A percentile compares a stretch with the other conserved stretches of the same genome.
Evolutionary conservation across 306 rosid species (phyloP).

Genomic region (Glycyrrhiza uralensis): DNA sequence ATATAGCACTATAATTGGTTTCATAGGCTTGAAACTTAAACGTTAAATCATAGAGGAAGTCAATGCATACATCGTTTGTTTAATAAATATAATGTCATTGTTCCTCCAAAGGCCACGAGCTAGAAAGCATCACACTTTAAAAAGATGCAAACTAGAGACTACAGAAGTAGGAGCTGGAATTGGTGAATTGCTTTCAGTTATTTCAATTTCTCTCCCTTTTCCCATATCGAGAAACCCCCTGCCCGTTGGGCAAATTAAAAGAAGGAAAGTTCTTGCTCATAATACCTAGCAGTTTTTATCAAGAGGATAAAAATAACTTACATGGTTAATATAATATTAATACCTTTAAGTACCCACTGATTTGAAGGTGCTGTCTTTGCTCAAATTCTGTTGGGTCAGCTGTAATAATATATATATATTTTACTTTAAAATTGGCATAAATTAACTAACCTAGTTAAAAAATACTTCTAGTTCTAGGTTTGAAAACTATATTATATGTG

Average conservation of each 20-base stretch:
- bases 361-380: background rate
- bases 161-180: background rate
- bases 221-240: background rate
- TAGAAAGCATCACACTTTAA: background rate
- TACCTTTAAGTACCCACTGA: background rate
- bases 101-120: background rate
- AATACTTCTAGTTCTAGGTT: too few species aligned
- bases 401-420: background rate
- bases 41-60: conserved; percentile 21
- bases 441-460: too few species aligned
- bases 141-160: conserved; percentile 1
- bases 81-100: background rate
- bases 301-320: background rate
- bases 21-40: background rate
- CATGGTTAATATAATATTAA: background rate
- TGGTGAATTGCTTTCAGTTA: background rate
- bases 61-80: background rate
- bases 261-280: background rate
- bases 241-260: conserved; percentile 17
- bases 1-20: conserved; percentile 4
- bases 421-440: background rate
- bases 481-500: too few species aligned
- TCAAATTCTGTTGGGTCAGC: background rate
- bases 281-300: conserved; percentile 4
- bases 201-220: background rate